Evolutionary conservation across 306 rosid genomes (phyloP), one percentile per base, ranked within the genome.

Genomic region (Castanea crenata): DNA sequence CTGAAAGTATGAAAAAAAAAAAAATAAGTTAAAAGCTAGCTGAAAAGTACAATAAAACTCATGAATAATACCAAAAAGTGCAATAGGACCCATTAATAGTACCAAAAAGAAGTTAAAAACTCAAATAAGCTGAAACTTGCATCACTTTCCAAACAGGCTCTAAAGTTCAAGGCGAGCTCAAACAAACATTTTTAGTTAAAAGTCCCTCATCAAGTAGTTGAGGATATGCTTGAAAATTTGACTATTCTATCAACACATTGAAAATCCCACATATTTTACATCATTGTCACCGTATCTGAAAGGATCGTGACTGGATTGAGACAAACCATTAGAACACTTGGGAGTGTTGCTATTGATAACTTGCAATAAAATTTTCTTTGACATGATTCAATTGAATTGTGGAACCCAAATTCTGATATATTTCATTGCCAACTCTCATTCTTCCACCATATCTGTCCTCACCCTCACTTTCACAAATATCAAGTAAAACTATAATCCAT

Each of bases 371-470:
- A 62, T 67, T 21, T 52, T 25, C 72, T 74, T 71, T 81, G 64
- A 74, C 86, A 92, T 27, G 89, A 85, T 62, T 75, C 75, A 55
- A 57, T 61, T 38, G 44, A 38, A 38, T 6, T 38, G 0, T 31
- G 97, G 94, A 83, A 91, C 96, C 3, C 91, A 82, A 86, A 94
- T 87, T 67, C 81, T 91, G 71, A 82, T 94, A 71, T 94, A 38
- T 38, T 38, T 38, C 10, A 38, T 38, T 38, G 44, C 44, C 44
- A 38, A 38, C 10, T 38, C 10, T 38, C 0, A 38, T 9, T 6
- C 7, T 38, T 38, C 2, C 44, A 38, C 44, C 44, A 0, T 38
- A 38, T 38, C 6, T 38, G 2, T 38, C 44, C 7, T 38, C 44
- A 38, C 44, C 44, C 10, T 38, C 10, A 38, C 7, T 38, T 38